A percentile compares a stretch with the other conserved stretches of the same genome.
Conservation (phyloP, 257 asterid genomes). For the Solanum chilense region DNA sequence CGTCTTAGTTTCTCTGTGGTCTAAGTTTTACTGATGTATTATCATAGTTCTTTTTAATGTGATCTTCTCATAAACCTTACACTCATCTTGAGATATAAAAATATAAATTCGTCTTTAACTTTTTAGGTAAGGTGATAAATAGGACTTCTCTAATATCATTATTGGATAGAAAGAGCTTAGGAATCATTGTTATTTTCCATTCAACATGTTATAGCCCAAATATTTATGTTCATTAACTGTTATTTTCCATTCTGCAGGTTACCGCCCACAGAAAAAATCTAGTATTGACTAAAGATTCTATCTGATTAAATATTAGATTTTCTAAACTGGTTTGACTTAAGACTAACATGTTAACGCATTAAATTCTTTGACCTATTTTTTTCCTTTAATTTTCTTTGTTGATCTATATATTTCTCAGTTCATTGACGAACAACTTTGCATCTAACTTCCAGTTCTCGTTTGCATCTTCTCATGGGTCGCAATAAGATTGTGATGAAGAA, state of each 20-base stretch:
- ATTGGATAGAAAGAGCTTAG: not conserved
- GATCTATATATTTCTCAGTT: not conserved
- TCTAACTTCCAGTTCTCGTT: not conserved
- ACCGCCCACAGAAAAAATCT: too few species aligned
- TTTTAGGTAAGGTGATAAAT: not conserved
- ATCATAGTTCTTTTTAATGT: not conserved
- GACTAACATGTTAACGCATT: not conserved
- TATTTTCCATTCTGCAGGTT: not conserved
- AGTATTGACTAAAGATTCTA: not conserved
- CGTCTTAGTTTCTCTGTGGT: not conserved
- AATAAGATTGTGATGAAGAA: constrained; percentile 38
- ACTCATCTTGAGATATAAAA: not conserved
- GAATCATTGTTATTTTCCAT: not conserved
- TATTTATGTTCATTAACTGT: not conserved
- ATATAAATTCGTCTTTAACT: not conserved
- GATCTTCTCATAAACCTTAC: not conserved
- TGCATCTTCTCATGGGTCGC: constrained; percentile 29
- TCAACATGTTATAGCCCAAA: not conserved
- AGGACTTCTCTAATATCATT: not conserved
- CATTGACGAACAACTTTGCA: not conserved
- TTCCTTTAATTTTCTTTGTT: not conserved
- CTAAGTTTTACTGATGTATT: not conserved
- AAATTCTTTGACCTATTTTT: not conserved
- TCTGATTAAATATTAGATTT: constrained; percentile 6
- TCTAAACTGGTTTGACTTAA: not conserved